A percentile compares a stretch with the other conserved stretches of the same genome.
phyloP scores from a whole-genome alignment of 495 filamentous ascomycete genomes.

The Zalerion maritima region DNA sequence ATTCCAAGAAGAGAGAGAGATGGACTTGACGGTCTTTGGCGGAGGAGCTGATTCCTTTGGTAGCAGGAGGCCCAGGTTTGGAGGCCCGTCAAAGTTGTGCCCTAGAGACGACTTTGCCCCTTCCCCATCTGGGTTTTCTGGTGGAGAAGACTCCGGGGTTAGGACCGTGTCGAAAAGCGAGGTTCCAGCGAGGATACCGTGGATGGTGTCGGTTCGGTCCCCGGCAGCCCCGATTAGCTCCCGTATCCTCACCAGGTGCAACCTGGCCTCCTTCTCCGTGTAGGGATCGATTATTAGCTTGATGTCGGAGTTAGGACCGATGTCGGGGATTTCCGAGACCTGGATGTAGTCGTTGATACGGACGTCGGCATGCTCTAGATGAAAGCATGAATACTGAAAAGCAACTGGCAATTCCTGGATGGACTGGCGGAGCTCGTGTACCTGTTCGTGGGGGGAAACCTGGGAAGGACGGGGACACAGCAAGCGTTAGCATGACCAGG shows the following conservation, averaged over 20 bases:
- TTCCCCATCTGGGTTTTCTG: conserved; percentile 19
- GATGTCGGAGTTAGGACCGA: conserved; percentile 60
- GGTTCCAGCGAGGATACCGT: conserved; percentile 73
- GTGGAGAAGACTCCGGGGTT: conserved; percentile 27
- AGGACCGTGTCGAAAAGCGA: conserved; percentile 72
- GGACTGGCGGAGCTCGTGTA: conserved; percentile 94
- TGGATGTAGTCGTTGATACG: conserved; percentile 91
- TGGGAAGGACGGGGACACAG: conserved; percentile 21
- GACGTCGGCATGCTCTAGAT: conserved; percentile 73
- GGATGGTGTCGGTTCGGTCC: conserved; percentile 73
- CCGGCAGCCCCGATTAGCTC: conserved; percentile 88
- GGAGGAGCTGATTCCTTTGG: conserved; percentile 46
- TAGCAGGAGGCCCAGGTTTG: conserved; percentile 54
- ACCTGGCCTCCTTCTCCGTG: conserved; percentile 93
- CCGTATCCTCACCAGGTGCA: conserved; percentile 79
- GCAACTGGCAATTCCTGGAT: conserved; percentile 88
- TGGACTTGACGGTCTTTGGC: conserved; percentile 78
- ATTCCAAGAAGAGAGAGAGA: conserved; percentile 89
- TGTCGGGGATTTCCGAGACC: conserved; percentile 75
- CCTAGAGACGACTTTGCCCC: conserved; percentile 37
- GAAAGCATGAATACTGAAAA: conserved; percentile 97
- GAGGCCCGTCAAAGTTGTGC: conserved; percentile 61
- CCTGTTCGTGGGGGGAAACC: conserved; percentile 87
- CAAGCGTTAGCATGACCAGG: conserved; percentile 6
- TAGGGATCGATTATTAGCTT: conserved; percentile 88